A percentile compares a stretch with the other conserved stretches of the same genome.
Conservation (phyloP, 2,329 filamentous ascomycete species). For the Ustulina deusta region DNA sequence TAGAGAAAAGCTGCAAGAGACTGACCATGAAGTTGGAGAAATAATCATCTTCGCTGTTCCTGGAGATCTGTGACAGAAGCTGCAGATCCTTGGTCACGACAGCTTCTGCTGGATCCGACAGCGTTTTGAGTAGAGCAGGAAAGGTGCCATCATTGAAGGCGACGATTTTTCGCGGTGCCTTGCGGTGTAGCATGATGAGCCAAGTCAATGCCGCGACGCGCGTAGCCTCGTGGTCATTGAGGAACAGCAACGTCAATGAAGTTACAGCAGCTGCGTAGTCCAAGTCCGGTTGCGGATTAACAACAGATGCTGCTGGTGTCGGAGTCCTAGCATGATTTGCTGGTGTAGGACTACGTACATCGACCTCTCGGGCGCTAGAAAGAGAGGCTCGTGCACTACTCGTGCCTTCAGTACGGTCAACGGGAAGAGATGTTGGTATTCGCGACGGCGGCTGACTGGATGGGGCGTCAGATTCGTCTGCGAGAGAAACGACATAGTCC, state of each 20-base stretch:
- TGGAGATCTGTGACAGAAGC: conserved; percentile 93
- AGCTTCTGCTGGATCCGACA: conserved; percentile 94
- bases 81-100: conserved; percentile 96
- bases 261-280: conserved; percentile 96
- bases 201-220: conserved; percentile 93
- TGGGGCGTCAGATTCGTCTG: conserved; percentile 71
- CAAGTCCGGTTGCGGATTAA: conserved; percentile 74
- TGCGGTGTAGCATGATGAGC: conserved; percentile 97
- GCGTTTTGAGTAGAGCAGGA: conserved; percentile 92
- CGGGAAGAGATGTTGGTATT: conserved; percentile 55
- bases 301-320: conserved; percentile 57
- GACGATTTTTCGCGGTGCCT: conserved; percentile 91
- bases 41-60: conserved; percentile 96
- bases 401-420: conserved; percentile 61
- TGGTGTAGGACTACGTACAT: conserved; percentile 64
- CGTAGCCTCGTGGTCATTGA: conserved; percentile 97
- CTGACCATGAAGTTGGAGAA: conserved; percentile 99
- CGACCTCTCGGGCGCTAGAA: conserved; percentile 66
- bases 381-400: conserved; percentile 64
- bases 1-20: conserved; percentile 92
- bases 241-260: conserved; percentile 89
- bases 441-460: conserved; percentile 55
- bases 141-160: conserved; percentile 98
- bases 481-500: conserved; percentile 92
- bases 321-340: conserved; percentile 61